phyloP scores from a whole-genome alignment of 192 early-diverging fungal genomes.

The Entophlyctis luteolus region DNA sequence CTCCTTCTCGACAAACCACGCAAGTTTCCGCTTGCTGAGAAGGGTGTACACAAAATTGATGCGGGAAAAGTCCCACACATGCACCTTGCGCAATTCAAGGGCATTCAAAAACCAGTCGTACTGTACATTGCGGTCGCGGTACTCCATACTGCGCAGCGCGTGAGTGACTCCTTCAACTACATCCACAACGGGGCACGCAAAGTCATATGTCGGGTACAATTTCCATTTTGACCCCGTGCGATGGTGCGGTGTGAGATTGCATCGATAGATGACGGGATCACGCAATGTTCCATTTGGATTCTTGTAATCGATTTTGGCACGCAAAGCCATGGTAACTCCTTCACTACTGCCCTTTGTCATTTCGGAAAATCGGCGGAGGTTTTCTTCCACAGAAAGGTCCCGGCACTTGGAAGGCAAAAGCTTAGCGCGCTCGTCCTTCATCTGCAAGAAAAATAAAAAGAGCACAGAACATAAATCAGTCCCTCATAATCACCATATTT shows the following conservation, averaged over 20 bases:
- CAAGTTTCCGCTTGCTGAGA: conserved; percentile 96
- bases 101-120: conserved; percentile 94
- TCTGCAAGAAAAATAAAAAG: conserved; percentile 42
- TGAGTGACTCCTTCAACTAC: conserved; percentile 96
- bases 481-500: neutral
- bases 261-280: conserved; percentile 96
- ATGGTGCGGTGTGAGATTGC: conserved; percentile 85
- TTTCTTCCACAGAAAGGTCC: conserved; percentile 83
- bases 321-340: conserved; percentile 78
- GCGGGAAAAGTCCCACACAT: conserved; percentile 91
- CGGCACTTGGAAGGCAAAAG: conserved; percentile 80
- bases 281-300: conserved; percentile 87
- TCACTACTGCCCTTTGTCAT: conserved; percentile 78
- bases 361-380: conserved; percentile 82
- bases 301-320: conserved; percentile 92
- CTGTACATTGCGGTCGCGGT: conserved; percentile 94
- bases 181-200: conserved; percentile 96
- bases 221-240: conserved; percentile 90
- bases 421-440: conserved; percentile 82
- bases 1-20: conserved; percentile 89
- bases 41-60: conserved; percentile 98
- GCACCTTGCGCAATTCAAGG: conserved; percentile 79
- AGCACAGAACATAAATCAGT: conserved; percentile 2
- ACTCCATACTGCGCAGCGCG: conserved; percentile 95
- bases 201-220: conserved; percentile 98